Conservation (phyloP, 2,329 filamentous ascomycete species). For the Pleurostoma richardsiae region DNA sequence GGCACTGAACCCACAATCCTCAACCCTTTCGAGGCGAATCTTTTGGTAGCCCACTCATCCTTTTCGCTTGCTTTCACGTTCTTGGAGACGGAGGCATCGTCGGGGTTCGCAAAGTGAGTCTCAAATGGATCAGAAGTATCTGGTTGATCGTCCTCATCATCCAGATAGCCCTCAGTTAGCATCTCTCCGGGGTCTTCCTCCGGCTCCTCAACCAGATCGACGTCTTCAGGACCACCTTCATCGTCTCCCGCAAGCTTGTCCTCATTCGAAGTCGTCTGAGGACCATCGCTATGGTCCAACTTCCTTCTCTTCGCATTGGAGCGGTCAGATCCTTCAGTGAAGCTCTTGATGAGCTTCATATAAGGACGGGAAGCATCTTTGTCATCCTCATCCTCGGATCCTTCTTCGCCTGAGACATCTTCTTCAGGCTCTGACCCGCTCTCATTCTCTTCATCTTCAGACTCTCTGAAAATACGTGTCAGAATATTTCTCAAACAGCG, state of each 20-base stretch:
- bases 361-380: conserved; percentile 42
- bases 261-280: conserved; percentile 13
- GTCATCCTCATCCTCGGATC: conserved; percentile 35
- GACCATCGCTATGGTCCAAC: conserved; percentile 31
- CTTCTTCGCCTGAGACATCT: conserved; percentile 34
- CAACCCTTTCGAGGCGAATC: conserved; percentile 38
- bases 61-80: conserved; percentile 46
- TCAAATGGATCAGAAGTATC: conserved; percentile 67
- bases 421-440: conserved; percentile 21
- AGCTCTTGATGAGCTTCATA: conserved; percentile 51
- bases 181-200: conserved; percentile 31
- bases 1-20: conserved; percentile 44
- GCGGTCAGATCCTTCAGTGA: conserved; percentile 35
- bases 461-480: conserved; percentile 7
- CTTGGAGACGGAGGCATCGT: conserved; percentile 53
- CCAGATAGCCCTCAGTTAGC: conserved; percentile 17
- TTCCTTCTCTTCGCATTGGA: conserved; percentile 54
- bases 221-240: conserved; percentile 22
- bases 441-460: conserved; percentile 26
- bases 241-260: conserved; percentile 18
- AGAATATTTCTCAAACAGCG: too few relatives aligned
- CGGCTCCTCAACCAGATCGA: conserved; percentile 41
- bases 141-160: conserved; percentile 40
- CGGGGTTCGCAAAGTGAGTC: conserved; percentile 66
- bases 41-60: conserved; percentile 45